Base-by-base conservation (phyloP, 176 grass and related monocot species). In the Elaeis guineensis region DNA sequence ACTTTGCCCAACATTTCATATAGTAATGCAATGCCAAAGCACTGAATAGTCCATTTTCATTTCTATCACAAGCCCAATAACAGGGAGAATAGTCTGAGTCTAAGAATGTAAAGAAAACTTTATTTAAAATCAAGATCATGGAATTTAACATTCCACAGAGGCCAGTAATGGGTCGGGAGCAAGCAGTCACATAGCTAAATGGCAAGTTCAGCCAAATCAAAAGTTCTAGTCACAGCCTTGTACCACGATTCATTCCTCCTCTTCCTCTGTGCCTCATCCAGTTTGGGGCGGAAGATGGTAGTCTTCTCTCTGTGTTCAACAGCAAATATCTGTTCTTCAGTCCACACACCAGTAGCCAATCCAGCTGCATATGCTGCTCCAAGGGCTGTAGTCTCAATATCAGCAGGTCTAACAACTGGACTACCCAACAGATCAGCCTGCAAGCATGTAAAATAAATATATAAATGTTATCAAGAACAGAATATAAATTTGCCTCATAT, bases 361-460 rank as follows among this genome's bases (percentile, higher is more conserved):
- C 92, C 92, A 53, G 92, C 87, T 0, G 92, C 92, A 18, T 91
- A 97, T 5, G 92, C 87, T 19, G 92, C 92, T 17, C 87, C 92
- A 9, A 97, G 87, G 0, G 92, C 87, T 0, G 92, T 97, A 5
- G 92, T 97, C 44, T 97, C 87, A 0, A 70, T 88, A 32, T 91
- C 92, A 11, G 92, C 84, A 4, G 87, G 92, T 16, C 92, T 57
- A 0, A 91, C 66, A 20, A 97, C 87, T 50, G 87, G 81, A 16
- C 81, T 88, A 0, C 92, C 92, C 50, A 97, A 35, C 6, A 91
- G 19, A 85, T 91, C 83, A 70, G 87, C 92, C 92, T 97, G 58
- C n/a, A 2, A 21, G 35, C 12, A 58, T 1, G 21, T 17, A 28
- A 44, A 44, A 44, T 44, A 44, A 44, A 44, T 6, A 44, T 12